phyloP scores from a whole-genome alignment of 805 yeast species.

The Sungouiozyma ichnusensis region DNA sequence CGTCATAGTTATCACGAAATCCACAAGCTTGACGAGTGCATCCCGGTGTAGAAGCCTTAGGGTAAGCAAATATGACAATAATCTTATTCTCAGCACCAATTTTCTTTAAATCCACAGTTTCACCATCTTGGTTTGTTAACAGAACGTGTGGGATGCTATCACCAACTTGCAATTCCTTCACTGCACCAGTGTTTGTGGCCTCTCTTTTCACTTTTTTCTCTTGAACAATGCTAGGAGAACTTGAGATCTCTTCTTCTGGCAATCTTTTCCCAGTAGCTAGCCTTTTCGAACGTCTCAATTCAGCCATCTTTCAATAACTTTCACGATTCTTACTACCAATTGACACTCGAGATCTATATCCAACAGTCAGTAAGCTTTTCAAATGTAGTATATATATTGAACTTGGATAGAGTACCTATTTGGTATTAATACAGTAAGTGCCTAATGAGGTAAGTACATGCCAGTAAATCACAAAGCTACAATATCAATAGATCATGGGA shows the following conservation, averaged over 20 bases:
- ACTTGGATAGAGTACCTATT: background rate
- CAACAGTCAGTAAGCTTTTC: too few species aligned
- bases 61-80: conserved; percentile 64
- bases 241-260: conserved; percentile 2
- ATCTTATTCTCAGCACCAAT: conserved; percentile 33
- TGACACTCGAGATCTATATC: too few species aligned
- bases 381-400: background rate
- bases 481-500: background rate
- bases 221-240: background rate
- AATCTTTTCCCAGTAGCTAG: conserved; percentile 10
- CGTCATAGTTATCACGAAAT: conserved; percentile 54
- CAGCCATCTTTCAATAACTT: conserved; percentile 10
- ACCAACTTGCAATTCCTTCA: conserved; percentile 37
- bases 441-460: background rate
- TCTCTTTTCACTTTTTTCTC: conserved; percentile 11
- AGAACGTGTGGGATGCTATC: conserved; percentile 56
- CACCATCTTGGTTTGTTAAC: conserved; percentile 60
- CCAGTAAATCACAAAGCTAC: background rate
- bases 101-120: conserved; percentile 40
- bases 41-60: conserved; percentile 91
- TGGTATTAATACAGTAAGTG: background rate
- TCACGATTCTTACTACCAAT: background rate
- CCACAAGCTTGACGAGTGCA: conserved; percentile 94
- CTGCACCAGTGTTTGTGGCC: conserved; percentile 6
- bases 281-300: conserved; percentile 27